Evolutionary conservation across 1,284 basidiomycete genomes (phyloP).

Genomic region (Mrakiaceae sp.): DNA sequence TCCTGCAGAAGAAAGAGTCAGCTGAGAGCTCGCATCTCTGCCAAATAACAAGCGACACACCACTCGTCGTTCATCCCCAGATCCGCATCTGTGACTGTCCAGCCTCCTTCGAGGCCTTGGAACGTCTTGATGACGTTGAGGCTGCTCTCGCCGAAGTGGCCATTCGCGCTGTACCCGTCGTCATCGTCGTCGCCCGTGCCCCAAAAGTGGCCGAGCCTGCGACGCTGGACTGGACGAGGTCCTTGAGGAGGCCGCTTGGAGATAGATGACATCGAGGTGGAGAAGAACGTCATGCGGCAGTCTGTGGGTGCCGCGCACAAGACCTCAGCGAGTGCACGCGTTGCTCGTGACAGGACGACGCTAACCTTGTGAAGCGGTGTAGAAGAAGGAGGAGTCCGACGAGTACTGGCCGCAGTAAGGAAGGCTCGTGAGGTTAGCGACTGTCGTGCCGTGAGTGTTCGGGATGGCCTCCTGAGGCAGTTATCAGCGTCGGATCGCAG

Average conservation of each 20-base stretch:
- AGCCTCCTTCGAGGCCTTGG: constrained; percentile 58
- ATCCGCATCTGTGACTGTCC: constrained; percentile 94
- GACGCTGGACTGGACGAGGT: not conserved
- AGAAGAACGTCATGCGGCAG: constrained; percentile 78
- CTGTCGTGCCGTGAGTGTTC: constrained; percentile 75
- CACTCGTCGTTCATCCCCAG: constrained; percentile 82
- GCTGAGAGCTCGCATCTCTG: constrained; percentile 25
- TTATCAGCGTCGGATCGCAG: not conserved
- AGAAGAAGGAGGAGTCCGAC: constrained; percentile 29
- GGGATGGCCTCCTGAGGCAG: constrained; percentile 56
- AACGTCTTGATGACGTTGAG: constrained; percentile 70
- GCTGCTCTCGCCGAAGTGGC: constrained; percentile 40
- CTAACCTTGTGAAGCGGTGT: constrained; percentile 18
- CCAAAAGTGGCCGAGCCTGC: too few relatives aligned
- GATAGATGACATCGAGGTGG: constrained; percentile 50
- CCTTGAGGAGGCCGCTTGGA: not conserved
- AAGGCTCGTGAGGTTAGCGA: constrained; percentile 66
- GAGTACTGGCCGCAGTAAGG: constrained; percentile 92
- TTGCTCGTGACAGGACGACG: constrained; percentile 24
- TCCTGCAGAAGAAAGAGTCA: constrained; percentile 32
- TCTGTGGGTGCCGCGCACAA: constrained; percentile 40
- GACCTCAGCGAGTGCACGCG: too few relatives aligned
- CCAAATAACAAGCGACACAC: constrained; percentile 32
- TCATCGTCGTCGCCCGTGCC: constrained; percentile 21
- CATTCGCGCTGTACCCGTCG: constrained; percentile 17